Evolutionary conservation across 2,329 filamentous ascomycete genomes (phyloP).

Genomic region (Cryphonectria naterciae): DNA sequence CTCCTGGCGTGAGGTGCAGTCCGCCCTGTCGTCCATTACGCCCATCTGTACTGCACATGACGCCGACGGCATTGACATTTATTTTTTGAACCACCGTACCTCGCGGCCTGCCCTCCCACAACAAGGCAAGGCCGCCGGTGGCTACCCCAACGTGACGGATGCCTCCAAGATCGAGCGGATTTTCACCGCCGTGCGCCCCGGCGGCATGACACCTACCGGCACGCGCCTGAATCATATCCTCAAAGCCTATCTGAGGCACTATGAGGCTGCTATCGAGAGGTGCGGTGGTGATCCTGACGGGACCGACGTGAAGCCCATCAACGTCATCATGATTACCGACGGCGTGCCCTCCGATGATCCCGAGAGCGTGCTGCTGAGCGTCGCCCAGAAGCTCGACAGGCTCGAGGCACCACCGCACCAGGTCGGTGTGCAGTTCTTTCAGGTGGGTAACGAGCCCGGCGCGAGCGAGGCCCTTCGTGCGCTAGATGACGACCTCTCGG

Average conservation of each 20-base stretch:
- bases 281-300: constrained; percentile 45
- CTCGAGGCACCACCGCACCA: constrained; percentile 77
- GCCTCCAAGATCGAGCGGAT: constrained; percentile 65
- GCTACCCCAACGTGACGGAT: constrained; percentile 68
- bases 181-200: constrained; percentile 70
- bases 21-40: constrained; percentile 73
- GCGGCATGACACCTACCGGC: constrained; percentile 75
- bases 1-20: constrained; percentile 76
- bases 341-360: constrained; percentile 81
- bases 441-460: constrained; percentile 74
- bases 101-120: constrained; percentile 39
- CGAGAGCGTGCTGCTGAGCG: constrained; percentile 67
- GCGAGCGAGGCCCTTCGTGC: constrained; percentile 69
- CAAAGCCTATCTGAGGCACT: constrained; percentile 67
- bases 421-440: constrained; percentile 94
- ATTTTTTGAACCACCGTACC: constrained; percentile 78
- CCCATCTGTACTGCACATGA: constrained; percentile 83
- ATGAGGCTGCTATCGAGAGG: constrained; percentile 45
- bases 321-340: constrained; percentile 93
- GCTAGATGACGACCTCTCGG: constrained; percentile 74
- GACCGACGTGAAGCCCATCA: constrained; percentile 71
- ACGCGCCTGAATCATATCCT: constrained; percentile 72
- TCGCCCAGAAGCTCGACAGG: constrained; percentile 72
- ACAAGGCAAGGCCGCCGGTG: constrained; percentile 47
- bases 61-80: constrained; percentile 83